Base-by-base conservation (phyloP, 2,329 filamentous ascomycete species). In the Sordariomycetes sp. region DNA sequence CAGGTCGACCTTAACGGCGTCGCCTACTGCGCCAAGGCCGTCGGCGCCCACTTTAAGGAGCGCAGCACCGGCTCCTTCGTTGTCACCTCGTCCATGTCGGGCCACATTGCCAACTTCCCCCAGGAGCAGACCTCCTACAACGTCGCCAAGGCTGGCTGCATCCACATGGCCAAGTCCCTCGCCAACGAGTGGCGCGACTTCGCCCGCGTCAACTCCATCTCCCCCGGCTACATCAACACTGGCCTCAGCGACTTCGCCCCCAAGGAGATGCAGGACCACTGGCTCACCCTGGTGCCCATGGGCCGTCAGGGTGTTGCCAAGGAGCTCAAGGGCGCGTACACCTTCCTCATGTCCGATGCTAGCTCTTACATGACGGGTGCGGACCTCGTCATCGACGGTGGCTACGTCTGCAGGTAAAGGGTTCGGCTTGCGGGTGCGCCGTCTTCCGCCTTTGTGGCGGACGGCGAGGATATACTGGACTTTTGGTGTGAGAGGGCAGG, bases 321-420 rank as follows among this genome's bases (percentile, higher is more conserved):
- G 60, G 89, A 95, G 74, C 76, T 95, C 63, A 91, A 92, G 74
- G 90, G 88, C 22, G 85, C 85, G 20, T 95, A 87, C 68, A 71
- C 95, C 53, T 94, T 90, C 70, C 75, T 95, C 58, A 86, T 87
- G n/a, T 89, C 84, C 13, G 89, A 95, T 69, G 89, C 89, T 4
- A 81, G 85, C n/a, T 87, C 83, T 56, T 95, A 90, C 72, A 90
- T 86, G n/a, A 95, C 89, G 10, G 89, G 83, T 0, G 76, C 80
- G 12, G 85, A 90, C 68, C 75, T 94, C 59, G 72, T 88, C 61
- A 80, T 91, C 53, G 89, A 94, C 67, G 88, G 88, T 59, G 87
- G 87, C 57, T 90, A 90, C 42, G 12, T 13, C 36, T 13, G 12
- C 12, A 3, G 36, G 36, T 39, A 39, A 17, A 10, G 12, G 36